Base-by-base conservation (phyloP, 345 rosid species). In the Pugionium dolabratum region DNA sequence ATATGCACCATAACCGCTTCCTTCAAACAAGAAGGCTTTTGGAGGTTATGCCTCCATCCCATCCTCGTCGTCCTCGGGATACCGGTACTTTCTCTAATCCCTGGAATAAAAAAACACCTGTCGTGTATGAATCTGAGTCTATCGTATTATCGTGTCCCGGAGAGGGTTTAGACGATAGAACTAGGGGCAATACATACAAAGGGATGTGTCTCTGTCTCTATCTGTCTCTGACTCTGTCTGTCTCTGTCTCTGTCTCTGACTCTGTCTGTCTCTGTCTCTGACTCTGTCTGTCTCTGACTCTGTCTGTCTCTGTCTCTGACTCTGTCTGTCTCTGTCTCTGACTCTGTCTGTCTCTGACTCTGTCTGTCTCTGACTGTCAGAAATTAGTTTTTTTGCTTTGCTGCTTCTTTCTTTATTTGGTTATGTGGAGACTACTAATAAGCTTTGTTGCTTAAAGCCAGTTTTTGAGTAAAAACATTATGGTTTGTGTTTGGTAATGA, bases 401-500 rank as follows among this genome's bases (percentile, higher is more conserved):
- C 64, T 52, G 2, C 10, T 65, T 27, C 33, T 65, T 66, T 67
- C 9, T 67, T 47, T 37, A 9, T 56, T 29, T 67, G 18, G 27
- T 47, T 67, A 5, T 7, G 33, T 47, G 56, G 32, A 47, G 41
- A 43, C 62, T 46, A 47, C 49, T 67, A 67, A 47, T 67, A 55
- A 67, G 47, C 18, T 67, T 44, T 35, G 63, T 67, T 67, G 56
- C 49, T 29, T 36, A 29, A 44, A 54, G 54, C 71, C 54, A 45
- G 55, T 46, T 54, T 55, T 66, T 18, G 43, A 55, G 56, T 30
- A 27, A 36, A 37, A 67, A 55, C 49, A 47, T 56, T 4, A 56
- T 46, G 31, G 62, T 66, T 66, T 66, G 54, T 62, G 46, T 44
- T 7, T 45, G 62, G 62, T 55, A 56, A 56, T 47, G 70, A 34